Conservation (phyloP, 1,284 basidiomycete genomes). For the Puccinia coronata region DNA sequence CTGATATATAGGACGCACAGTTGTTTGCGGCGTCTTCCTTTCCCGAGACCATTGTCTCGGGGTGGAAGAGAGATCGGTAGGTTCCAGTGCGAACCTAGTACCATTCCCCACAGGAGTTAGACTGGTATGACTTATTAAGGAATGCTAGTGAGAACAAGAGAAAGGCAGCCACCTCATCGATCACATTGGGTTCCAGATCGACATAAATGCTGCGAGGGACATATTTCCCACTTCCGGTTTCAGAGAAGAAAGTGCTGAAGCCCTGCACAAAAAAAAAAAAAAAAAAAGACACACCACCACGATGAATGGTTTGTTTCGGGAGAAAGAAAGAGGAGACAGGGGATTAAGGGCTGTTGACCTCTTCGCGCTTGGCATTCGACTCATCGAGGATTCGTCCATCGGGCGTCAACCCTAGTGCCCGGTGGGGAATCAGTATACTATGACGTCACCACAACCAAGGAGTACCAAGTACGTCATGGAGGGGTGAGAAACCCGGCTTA, state of each 20-base stretch:
- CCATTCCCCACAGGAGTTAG: background rate
- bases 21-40: conserved; percentile 99
- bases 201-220: conserved; percentile 95
- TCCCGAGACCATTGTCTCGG: conserved; percentile 96
- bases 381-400: conserved; percentile 58
- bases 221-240: conserved; percentile 73
- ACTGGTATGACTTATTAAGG: background rate
- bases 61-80: conserved; percentile 95
- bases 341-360: conserved; percentile 51
- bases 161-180: conserved; percentile 68
- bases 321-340: background rate
- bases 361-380: conserved; percentile 58
- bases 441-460: conserved; percentile 15
- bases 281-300: too few relatives aligned
- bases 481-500: conserved; percentile 68
- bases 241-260: conserved; percentile 80
- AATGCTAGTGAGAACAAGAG: background rate
- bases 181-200: conserved; percentile 91
- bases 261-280: conserved; percentile 75
- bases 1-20: conserved; percentile 61
- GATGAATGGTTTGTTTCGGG: conserved; percentile 64
- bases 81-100: conserved; percentile 78
- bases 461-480: conserved; percentile 34
- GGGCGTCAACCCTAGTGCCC: conserved; percentile 52
- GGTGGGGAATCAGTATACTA: background rate